These are phyloP conservation scores for Coniochaeta sp. DNA, from an alignment of 2,329 filamentous ascomycete genomes.

Conservation along the genomic window DNA sequence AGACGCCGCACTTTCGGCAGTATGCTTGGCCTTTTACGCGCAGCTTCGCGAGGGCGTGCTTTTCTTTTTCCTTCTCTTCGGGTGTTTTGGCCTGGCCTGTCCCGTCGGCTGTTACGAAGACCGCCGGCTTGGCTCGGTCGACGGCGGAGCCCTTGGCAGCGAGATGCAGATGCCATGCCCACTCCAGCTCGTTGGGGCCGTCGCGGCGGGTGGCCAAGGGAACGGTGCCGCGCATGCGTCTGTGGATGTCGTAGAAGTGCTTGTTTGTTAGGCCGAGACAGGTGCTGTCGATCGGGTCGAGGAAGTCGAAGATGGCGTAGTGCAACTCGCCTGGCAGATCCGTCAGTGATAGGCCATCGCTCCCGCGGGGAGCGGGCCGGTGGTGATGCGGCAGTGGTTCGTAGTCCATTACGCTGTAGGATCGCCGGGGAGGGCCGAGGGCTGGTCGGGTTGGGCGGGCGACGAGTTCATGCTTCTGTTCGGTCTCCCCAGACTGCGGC, in stretches of 20 bases:
- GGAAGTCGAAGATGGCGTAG: conserved; percentile 52
- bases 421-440: conserved; percentile 43
- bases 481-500: background rate
- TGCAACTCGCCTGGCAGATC: conserved; percentile 54
- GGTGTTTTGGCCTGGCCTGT: conserved; percentile 5
- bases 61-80: conserved; percentile 11
- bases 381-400: conserved; percentile 47
- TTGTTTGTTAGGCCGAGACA: conserved; percentile 53
- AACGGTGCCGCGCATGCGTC: conserved; percentile 48
- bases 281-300: conserved; percentile 58
- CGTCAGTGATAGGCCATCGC: conserved; percentile 30
- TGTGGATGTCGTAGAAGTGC: conserved; percentile 52
- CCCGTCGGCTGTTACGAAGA: conserved; percentile 4
- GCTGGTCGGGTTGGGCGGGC: conserved; percentile 18
- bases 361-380: conserved; percentile 30
- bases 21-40: conserved; percentile 52
- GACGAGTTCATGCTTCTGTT: conserved; percentile 2
- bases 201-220: conserved; percentile 48
- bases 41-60: conserved; percentile 34
- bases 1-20: conserved; percentile 55
- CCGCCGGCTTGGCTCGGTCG: background rate
- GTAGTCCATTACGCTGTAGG: conserved; percentile 55
- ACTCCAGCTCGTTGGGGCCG: conserved; percentile 57
- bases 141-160: conserved; percentile 18
- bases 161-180: conserved; percentile 51